phyloP scores from a whole-genome alignment of 164 flowering plant species.

The Cinnamomum micranthum region DNA sequence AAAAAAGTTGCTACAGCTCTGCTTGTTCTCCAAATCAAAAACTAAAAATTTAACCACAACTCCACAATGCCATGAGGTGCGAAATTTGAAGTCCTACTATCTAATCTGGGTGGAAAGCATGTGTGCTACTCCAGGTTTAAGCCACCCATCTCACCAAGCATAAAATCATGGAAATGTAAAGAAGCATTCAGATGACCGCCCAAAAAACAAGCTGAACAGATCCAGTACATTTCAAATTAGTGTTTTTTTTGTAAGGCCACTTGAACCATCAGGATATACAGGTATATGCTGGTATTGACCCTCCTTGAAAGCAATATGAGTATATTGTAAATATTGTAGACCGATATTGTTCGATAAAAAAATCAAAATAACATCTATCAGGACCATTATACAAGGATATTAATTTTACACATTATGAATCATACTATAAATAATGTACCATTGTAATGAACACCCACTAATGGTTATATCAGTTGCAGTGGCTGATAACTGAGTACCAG shows the following conservation, averaged over 20 bases:
- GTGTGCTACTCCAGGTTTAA: not conserved
- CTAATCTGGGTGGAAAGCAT: not conserved
- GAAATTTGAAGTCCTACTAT: not conserved
- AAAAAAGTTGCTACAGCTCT: not conserved
- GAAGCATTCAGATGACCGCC: not conserved
- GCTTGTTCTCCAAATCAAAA: too few relatives aligned
- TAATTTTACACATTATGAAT: too few relatives aligned
- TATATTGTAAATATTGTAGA: not conserved
- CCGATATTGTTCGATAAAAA: too few relatives aligned
- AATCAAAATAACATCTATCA: not conserved
- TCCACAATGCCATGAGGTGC: not conserved
- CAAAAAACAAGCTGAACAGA: not conserved
- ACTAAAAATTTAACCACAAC: not conserved
- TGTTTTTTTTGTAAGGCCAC: too few relatives aligned
- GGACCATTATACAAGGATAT: not conserved
- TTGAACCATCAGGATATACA: too few relatives aligned
- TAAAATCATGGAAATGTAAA: not conserved
- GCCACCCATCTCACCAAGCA: not conserved
- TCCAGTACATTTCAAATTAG: not conserved
- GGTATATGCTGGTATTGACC: too few relatives aligned
- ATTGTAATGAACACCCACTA: too few relatives aligned
- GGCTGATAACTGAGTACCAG: too few relatives aligned
- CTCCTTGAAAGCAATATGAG: too few relatives aligned
- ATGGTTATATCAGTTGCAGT: too few relatives aligned
- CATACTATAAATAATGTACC: too few relatives aligned